Conservation (phyloP, 352 stramenopile species). For the Phytophthora pistaciae region DNA sequence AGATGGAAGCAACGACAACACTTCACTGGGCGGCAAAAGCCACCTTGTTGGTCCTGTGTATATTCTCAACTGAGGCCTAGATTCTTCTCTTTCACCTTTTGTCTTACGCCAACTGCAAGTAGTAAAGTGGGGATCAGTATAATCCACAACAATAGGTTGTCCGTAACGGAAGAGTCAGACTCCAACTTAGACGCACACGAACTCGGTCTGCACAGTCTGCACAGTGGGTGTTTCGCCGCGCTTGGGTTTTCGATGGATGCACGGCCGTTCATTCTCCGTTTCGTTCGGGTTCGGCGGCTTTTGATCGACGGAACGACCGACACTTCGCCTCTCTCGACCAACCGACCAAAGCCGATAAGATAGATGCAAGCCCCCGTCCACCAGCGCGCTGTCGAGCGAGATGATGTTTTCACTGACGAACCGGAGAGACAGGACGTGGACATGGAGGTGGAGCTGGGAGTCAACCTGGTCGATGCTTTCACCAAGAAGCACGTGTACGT, state of each 20-base stretch:
- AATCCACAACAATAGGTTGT: background rate
- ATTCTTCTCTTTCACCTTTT: no score
- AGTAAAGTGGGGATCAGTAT: no score
- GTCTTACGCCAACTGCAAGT: no score
- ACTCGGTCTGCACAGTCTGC: conserved; percentile 11
- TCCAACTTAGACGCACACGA: conserved; percentile 8
- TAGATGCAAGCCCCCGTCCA: conserved; percentile 17
- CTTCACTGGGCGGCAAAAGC: no score
- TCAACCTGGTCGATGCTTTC: conserved; percentile 31
- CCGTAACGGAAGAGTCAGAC: conserved; percentile 12
- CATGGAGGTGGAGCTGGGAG: conserved; percentile 32
- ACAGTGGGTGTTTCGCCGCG: conserved; percentile 15
- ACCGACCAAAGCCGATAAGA: background rate
- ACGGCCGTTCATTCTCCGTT: conserved; percentile 14
- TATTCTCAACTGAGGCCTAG: no score
- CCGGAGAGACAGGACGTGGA: conserved; percentile 15
- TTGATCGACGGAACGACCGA: conserved; percentile 5
- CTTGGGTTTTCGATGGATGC: conserved; percentile 16
- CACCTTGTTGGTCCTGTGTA: no score
- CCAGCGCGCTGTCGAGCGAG: background rate
- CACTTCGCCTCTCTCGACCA: conserved; percentile 1
- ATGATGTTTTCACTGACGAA: conserved; percentile 14
- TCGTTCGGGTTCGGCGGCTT: conserved; percentile 1
- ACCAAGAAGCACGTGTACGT: conserved; percentile 11
- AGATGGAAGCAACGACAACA: no score